Conservation (phyloP, 1,284 basidiomycete species). For the Leccinum proximum region DNA sequence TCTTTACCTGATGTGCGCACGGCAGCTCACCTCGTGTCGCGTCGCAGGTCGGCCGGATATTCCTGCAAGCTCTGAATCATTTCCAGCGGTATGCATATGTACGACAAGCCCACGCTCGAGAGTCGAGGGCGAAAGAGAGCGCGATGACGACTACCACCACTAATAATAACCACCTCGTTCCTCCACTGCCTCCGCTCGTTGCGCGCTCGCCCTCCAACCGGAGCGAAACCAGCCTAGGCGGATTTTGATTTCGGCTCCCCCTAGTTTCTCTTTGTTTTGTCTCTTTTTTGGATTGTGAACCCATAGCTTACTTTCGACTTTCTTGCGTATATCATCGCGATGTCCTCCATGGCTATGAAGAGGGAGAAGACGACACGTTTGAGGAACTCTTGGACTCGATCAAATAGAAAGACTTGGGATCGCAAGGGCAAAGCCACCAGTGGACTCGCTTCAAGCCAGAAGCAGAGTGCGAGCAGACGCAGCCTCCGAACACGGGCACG, state of each 20-base stretch:
- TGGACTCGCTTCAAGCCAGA: no score
- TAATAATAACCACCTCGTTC: constrained; percentile 30
- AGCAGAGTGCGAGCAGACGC: no score
- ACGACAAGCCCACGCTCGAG: constrained; percentile 63
- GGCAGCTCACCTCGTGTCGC: constrained; percentile 5
- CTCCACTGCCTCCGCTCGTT: constrained; percentile 26
- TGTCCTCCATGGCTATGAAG: no score
- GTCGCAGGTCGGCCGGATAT: constrained; percentile 51
- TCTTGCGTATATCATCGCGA: constrained; percentile 25
- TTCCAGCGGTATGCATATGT: constrained; percentile 73
- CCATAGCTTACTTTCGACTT: constrained; percentile 29
- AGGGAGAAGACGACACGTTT: no score
- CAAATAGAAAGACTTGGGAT: no score
- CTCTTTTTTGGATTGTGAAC: constrained; percentile 1
- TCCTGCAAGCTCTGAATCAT: constrained; percentile 83
- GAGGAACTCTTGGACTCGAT: no score
- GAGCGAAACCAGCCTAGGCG: constrained; percentile 45
- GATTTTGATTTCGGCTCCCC: constrained; percentile 21
- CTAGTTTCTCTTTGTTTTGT: neutral
- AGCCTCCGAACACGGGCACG: no score
- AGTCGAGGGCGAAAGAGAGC: constrained; percentile 40
- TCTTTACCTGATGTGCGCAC: neutral
- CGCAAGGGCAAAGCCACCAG: no score
- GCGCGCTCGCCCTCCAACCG: constrained; percentile 46
- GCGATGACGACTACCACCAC: neutral